Evolutionary conservation across 495 filamentous ascomycete species (phyloP).

Genomic region (Penicillium bovifimosum): DNA sequence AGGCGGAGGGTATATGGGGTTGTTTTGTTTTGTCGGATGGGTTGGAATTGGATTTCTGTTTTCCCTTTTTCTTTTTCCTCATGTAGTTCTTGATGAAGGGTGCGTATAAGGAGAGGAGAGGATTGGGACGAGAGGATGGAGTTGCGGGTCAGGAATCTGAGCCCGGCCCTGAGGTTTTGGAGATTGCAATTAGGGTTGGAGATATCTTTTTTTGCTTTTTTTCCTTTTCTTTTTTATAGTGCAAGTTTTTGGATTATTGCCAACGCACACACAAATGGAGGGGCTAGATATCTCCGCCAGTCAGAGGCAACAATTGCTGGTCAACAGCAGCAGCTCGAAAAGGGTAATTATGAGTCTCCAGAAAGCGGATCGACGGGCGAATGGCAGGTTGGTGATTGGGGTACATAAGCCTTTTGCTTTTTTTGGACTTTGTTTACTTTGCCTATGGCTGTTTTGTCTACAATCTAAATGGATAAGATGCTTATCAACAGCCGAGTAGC

Average conservation of each 20-base stretch:
- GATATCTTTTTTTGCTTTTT: not conserved
- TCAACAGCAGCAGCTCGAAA: slow-evolving; percentile 22
- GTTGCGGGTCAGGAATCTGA: not conserved
- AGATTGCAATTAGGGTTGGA: not conserved
- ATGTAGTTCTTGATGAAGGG: not conserved
- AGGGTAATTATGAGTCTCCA: slow-evolving; percentile 28
- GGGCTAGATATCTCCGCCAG: slow-evolving; percentile 6
- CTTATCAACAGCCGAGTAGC: too few relatives aligned
- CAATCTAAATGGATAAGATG: not conserved
- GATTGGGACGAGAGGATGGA: too few relatives aligned
- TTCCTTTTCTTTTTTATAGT: not conserved
- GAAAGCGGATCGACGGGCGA: slow-evolving; percentile 17
- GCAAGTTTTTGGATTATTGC: not conserved
- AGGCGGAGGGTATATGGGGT: slow-evolving; percentile 4
- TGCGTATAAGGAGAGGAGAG: not conserved
- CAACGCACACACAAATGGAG: slow-evolving; percentile 7
- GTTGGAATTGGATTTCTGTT: too few relatives aligned
- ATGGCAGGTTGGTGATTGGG: slow-evolving; percentile 7
- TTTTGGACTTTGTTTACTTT: too few relatives aligned
- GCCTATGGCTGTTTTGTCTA: not conserved
- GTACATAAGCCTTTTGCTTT: not conserved
- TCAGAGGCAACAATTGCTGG: slow-evolving; percentile 5
- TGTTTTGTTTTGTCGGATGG: too few relatives aligned
- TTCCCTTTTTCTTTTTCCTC: not conserved
- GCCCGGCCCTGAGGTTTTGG: too few relatives aligned